Evolutionary conservation across 2,329 filamentous ascomycete genomes (phyloP).

Genomic region (Beauveria australis): DNA sequence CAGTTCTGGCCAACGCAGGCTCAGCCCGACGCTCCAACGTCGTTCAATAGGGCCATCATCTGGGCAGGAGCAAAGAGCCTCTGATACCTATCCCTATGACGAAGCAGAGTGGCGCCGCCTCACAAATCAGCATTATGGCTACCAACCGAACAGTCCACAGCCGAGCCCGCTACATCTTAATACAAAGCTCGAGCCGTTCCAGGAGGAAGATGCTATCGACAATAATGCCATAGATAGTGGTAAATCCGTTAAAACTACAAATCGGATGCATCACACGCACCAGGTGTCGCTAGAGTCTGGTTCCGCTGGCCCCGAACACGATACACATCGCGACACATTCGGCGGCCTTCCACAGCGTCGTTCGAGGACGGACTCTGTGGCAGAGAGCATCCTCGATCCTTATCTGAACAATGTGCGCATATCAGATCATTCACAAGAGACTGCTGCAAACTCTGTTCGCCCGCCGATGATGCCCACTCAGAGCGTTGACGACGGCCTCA

Average conservation of each 20-base stretch:
- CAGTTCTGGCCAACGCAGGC: not conserved
- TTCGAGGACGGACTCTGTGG: constrained; percentile 3
- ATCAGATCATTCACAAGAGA: constrained; percentile 2
- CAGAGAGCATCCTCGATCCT: constrained; percentile 8
- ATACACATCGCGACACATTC: constrained; percentile 2
- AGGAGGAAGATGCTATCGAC: not conserved
- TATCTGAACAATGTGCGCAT: not conserved
- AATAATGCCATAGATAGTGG: not conserved
- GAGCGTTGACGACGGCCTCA: constrained; percentile 15
- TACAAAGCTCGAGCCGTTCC: not conserved
- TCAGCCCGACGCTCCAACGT: not conserved
- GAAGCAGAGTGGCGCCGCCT: constrained; percentile 9
- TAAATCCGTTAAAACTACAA: not conserved
- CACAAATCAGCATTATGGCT: not conserved
- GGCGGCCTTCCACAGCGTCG: not conserved
- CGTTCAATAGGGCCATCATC: not conserved
- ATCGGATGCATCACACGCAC: not conserved
- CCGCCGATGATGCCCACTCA: not conserved
- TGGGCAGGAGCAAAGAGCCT: not conserved
- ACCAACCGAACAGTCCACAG: not conserved
- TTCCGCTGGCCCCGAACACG: not conserved
- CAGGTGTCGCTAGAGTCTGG: constrained; percentile 7
- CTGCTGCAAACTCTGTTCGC: not conserved
- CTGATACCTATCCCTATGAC: not conserved
- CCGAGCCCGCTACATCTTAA: not conserved